Conservation (phyloP, 768 basidiomycete species). For the Pisolithus tinctorius region DNA sequence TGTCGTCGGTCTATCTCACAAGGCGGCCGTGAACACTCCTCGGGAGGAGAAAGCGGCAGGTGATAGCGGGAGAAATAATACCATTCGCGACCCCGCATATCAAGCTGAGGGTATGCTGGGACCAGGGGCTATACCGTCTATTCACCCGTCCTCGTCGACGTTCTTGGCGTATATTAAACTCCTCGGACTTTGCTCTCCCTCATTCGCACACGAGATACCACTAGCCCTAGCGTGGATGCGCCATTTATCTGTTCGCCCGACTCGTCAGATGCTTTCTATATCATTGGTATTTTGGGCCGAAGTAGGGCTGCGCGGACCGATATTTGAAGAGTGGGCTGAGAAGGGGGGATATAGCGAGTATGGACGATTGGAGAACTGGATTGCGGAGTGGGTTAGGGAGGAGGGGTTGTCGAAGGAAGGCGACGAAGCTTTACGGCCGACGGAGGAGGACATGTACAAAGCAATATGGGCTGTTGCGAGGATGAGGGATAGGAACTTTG, state of each 20-base stretch:
- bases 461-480: slow-evolving; percentile 19
- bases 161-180: slow-evolving; percentile 58
- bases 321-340: slow-evolving; percentile 42
- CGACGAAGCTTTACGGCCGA: slow-evolving; percentile 22
- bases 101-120: slow-evolving; percentile 9
- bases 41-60: background rate
- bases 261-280: slow-evolving; percentile 47
- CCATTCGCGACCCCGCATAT: background rate
- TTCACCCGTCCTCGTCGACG: slow-evolving; percentile 44
- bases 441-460: slow-evolving; percentile 30
- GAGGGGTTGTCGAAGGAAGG: slow-evolving; percentile 16
- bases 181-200: slow-evolving; percentile 38
- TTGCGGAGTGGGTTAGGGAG: slow-evolving; percentile 52
- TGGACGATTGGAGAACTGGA: slow-evolving; percentile 42
- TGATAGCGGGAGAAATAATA: background rate
- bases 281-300: slow-evolving; percentile 70
- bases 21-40: background rate
- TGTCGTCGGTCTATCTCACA: background rate
- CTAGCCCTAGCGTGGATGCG: slow-evolving; percentile 71
- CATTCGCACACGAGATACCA: slow-evolving; percentile 54
- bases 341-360: slow-evolving; percentile 36
- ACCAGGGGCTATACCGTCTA: slow-evolving; percentile 18
- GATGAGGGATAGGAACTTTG: slow-evolving; percentile 18
- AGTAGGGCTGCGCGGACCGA: slow-evolving; percentile 52
- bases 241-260: slow-evolving; percentile 45